These are phyloP conservation scores for Aspergillus sp. DNA, from an alignment of 2,329 filamentous ascomycete species.

Conservation along the genomic window DNA sequence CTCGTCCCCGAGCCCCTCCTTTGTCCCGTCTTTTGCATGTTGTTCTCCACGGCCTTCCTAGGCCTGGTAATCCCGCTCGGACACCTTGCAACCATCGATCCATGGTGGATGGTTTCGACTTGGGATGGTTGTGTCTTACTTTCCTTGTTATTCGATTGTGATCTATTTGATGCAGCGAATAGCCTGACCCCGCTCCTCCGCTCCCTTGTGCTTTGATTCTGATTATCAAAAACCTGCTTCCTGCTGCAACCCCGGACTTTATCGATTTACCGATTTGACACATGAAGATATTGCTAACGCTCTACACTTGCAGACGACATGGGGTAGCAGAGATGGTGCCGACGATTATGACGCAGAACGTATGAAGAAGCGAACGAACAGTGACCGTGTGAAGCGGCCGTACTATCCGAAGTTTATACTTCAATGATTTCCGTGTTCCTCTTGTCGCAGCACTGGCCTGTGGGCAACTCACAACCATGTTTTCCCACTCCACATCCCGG, in stretches of 20 bases:
- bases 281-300: conserved; percentile 1
- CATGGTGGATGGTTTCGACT: background rate
- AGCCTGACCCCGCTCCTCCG: no score
- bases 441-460: background rate
- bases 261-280: background rate
- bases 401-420: conserved; percentile 32
- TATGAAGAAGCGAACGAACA: conserved; percentile 50
- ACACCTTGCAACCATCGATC: background rate
- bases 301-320: conserved; percentile 67
- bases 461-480: background rate
- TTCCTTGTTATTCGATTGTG: background rate
- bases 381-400: conserved; percentile 31
- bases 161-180: no score
- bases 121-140: background rate
- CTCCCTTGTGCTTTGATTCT: no score
- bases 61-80: background rate
- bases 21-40: background rate
- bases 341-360: conserved; percentile 76
- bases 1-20: background rate
- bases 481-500: background rate
- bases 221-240: no score
- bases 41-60: background rate
- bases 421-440: conserved; percentile 17
- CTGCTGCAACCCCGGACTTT: no score
- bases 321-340: conserved; percentile 90